Evolutionary conservation across 1,139 yeast genomes (phyloP).

Genomic region (Hanseniaspora gamundiae): DNA sequence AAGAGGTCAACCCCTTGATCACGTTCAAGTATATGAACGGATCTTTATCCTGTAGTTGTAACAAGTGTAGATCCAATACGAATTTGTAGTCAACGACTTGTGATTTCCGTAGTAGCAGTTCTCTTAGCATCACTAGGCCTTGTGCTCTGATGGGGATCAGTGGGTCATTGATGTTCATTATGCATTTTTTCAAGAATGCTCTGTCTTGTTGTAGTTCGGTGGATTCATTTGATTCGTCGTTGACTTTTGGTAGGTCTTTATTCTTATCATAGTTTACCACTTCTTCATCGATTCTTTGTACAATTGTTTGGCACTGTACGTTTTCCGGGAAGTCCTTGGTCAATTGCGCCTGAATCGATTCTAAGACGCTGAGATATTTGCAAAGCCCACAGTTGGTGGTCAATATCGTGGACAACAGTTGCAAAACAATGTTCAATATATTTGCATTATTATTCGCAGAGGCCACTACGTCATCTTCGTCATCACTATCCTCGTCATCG

Average conservation of each 20-base stretch:
- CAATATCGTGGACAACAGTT: slow-evolving; percentile 42
- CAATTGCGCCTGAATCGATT: slow-evolving; percentile 2
- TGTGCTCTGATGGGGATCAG: slow-evolving; percentile 78
- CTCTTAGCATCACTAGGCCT: slow-evolving; percentile 58
- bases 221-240: slow-evolving; percentile 4
- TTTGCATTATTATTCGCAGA: slow-evolving; percentile 21
- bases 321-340: not conserved
- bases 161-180: slow-evolving; percentile 61
- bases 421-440: slow-evolving; percentile 28
- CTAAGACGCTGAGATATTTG: slow-evolving; percentile 9
- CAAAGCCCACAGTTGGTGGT: slow-evolving; percentile 29
- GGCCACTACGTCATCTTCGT: slow-evolving; percentile 31
- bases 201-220: slow-evolving; percentile 23
- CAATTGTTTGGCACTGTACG: not conserved
- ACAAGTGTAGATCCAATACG: slow-evolving; percentile 49
- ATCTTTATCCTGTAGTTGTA: slow-evolving; percentile 63
- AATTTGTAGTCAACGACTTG: slow-evolving; percentile 39
- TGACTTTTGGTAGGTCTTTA: slow-evolving; percentile 1
- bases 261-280: slow-evolving; percentile 5
- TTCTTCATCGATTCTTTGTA: slow-evolving; percentile 9
- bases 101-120: slow-evolving; percentile 40
- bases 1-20: slow-evolving; percentile 59
- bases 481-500: slow-evolving; percentile 21
- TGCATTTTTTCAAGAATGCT: slow-evolving; percentile 37
- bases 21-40: slow-evolving; percentile 79